Conservation (phyloP, 306 rosid species). For the Castanea crenata region DNA sequence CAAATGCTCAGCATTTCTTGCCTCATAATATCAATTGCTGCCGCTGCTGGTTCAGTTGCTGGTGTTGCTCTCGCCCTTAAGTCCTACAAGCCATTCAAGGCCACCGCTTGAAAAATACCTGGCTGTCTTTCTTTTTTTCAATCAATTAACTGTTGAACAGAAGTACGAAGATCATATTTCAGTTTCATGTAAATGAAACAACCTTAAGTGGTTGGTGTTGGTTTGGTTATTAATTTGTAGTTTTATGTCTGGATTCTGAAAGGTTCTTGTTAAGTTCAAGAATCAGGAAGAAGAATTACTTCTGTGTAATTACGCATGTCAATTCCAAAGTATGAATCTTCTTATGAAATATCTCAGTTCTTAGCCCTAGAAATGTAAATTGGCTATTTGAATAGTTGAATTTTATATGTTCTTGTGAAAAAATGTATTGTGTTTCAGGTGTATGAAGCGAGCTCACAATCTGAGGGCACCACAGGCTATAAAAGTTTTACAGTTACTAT, state of each 20-base stretch:
- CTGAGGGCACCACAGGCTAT: too few species aligned
- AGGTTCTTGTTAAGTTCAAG: not conserved
- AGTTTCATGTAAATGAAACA: not conserved
- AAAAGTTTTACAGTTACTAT: too few species aligned
- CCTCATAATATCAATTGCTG: slow-evolving; percentile 42
- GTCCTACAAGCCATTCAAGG: slow-evolving; percentile 54
- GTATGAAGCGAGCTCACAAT: too few species aligned
- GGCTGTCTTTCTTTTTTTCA: not conserved
- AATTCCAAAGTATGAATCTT: not conserved
- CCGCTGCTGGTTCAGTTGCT: slow-evolving; percentile 73
- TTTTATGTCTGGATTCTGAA: not conserved
- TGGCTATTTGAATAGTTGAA: not conserved
- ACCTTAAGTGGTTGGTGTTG: not conserved
- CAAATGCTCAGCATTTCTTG: slow-evolving; percentile 53
- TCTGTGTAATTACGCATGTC: not conserved
- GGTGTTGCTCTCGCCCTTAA: slow-evolving; percentile 60
- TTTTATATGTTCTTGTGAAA: too few species aligned
- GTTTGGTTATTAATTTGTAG: not conserved
- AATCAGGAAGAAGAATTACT: not conserved
- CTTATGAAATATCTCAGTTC: not conserved
- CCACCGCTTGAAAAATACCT: slow-evolving; percentile 25
- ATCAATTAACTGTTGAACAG: not conserved
- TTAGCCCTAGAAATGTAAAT: not conserved
- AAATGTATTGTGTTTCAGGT: too few species aligned
- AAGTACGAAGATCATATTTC: not conserved